Evolutionary conservation across 2,329 filamentous ascomycete species (phyloP), one percentile per base, ranked within the genome.

Genomic region (Paracoccidioides lutzii): DNA sequence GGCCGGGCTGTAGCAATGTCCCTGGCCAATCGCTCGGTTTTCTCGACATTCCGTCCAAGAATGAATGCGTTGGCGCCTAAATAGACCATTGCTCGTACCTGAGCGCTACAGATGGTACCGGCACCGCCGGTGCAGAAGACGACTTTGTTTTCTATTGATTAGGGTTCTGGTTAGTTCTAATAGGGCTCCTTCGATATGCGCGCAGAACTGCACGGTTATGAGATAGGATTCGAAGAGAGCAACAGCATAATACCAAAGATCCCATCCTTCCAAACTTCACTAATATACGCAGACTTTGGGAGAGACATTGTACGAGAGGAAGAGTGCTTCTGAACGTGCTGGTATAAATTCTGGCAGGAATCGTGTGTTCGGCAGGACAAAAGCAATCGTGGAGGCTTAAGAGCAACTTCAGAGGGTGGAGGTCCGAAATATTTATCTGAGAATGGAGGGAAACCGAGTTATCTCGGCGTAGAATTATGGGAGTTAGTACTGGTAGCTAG

Each of bases 61-160:
- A 98, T 97, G 72, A 88, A 95, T 52, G 93, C 93, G 64, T 97
- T 85, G 46, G 90, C 91, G 54, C 93, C 93, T 6, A 98, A 82
- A 59, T 90, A 81, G 30, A 98, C 90, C 58, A 98, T 77, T 3
- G 93, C 93, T 61, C 90, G 82, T 37, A 95, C 93, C 75, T 97
- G 93, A 55, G 88, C 90, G 64, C 87, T 93, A 76, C 93, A 96
- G 66, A 98, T 97, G 32, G 87, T 85, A 55, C 93, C 91, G 4
- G 90, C 90, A 53, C 93, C 93, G 57, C 93, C 93, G 3, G 93
- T 98, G 66, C 94, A 94, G 73, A 97, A 95, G 62, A 91, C 81
- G 46, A 97, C 90, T 66, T 93, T 91, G 68, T 85, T 83, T 60
- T 85, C 88, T 94, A 64, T 10, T 48, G 14, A 33, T 48, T 48